Conservation (phyloP, 768 basidiomycete genomes). For the Melanogaster broomeanus region DNA sequence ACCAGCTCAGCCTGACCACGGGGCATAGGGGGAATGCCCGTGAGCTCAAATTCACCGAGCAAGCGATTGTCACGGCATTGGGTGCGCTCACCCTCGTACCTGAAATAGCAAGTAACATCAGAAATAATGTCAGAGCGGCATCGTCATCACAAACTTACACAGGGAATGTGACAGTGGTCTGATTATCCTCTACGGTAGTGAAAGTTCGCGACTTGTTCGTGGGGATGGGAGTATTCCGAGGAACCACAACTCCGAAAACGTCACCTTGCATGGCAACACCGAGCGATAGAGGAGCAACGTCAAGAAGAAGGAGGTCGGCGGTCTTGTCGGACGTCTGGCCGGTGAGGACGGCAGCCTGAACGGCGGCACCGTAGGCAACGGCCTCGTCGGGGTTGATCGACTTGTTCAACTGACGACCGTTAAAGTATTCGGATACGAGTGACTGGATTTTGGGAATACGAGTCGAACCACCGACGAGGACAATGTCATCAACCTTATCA, state of each 20-base stretch:
- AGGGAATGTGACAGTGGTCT: constrained; percentile 99
- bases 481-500: constrained; percentile 98
- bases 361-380: constrained; percentile 99
- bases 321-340: constrained; percentile 99
- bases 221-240: constrained; percentile 99
- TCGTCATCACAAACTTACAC: constrained; percentile 54
- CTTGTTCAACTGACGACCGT: constrained; percentile 98
- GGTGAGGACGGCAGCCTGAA: constrained; percentile 98
- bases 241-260: constrained; percentile 99
- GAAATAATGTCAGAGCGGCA: background rate
- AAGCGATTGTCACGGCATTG: constrained; percentile 99
- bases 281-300: constrained; percentile 96
- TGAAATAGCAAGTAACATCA: constrained; percentile 26
- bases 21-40: constrained; percentile 98
- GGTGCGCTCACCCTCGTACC: constrained; percentile 99
- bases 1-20: constrained; percentile 99
- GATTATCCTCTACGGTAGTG: constrained; percentile 99
- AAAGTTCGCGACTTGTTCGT: constrained; percentile 99
- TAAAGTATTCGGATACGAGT: constrained; percentile 98
- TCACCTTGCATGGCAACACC: constrained; percentile 99
- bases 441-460: constrained; percentile 99
- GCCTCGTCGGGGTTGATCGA: constrained; percentile 99
- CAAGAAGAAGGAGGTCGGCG: constrained; percentile 95
- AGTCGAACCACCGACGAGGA: constrained; percentile 99
- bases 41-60: constrained; percentile 99